Conservation (phyloP, 192 early-diverging fungal genomes). For the Gigaspora rosea region DNA sequence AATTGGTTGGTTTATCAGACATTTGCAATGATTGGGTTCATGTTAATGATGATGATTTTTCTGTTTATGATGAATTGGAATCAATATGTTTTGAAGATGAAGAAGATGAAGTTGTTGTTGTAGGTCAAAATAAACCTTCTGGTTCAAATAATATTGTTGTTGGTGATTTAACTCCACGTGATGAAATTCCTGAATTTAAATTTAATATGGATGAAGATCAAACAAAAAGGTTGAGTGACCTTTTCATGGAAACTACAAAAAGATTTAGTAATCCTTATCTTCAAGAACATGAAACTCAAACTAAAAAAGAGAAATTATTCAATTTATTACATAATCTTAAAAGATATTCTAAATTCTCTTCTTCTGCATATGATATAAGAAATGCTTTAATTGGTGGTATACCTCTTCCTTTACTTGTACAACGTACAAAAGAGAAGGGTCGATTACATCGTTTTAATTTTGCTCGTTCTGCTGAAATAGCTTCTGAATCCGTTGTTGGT, state of each 20-base stretch:
- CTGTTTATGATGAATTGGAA: conserved; percentile 23
- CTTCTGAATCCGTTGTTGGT: conserved; percentile 43
- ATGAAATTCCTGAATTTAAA: neutral
- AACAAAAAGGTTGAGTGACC: conserved; percentile 12
- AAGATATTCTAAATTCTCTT: conserved; percentile 41
- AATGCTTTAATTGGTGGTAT: neutral
- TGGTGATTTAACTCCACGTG: conserved; percentile 25
- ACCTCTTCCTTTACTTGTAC: neutral
- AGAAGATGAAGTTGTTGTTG: conserved; percentile 30
- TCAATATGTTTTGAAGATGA: conserved; percentile 20
- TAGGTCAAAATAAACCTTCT: conserved; percentile 5
- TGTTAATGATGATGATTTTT: conserved; percentile 5
- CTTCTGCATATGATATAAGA: conserved; percentile 35
- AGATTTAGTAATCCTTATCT: conserved; percentile 30
- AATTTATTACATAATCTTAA: conserved; percentile 36
- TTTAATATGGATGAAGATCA: conserved; percentile 1
- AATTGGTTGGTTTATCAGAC: conserved; percentile 19
- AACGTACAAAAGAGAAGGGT: neutral
- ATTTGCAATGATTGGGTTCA: conserved; percentile 27
- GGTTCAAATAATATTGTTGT: conserved; percentile 15
- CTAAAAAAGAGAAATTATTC: conserved; percentile 32
- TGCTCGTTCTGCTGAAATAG: conserved; percentile 33
- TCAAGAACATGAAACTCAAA: conserved; percentile 24
- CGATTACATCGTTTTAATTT: conserved; percentile 19
- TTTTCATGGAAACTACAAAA: conserved; percentile 17